Percentiles rank a stretch among this genome's conserved stretches.
Evolutionary conservation across 1,284 basidiomycete genomes (phyloP).

Genomic region (Apiotrichum gamsii): DNA sequence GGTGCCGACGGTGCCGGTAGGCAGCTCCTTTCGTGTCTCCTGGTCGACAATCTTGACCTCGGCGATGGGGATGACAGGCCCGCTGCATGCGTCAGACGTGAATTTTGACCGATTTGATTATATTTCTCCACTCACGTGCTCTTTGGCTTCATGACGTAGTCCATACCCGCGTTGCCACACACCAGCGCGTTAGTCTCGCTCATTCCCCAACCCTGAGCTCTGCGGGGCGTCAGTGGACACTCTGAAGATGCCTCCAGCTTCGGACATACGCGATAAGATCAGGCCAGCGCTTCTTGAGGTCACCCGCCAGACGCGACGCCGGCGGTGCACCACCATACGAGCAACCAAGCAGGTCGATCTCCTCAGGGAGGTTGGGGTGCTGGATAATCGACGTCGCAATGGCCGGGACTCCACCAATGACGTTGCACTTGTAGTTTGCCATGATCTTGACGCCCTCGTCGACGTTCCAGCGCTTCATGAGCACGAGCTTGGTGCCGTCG

Average conservation of each 20-base stretch:
- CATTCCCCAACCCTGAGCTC: slow-evolving; percentile 38
- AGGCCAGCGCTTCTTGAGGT: slow-evolving; percentile 30
- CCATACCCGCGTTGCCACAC: slow-evolving; percentile 28
- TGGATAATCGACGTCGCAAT: slow-evolving; percentile 36
- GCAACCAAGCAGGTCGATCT: slow-evolving; percentile 26
- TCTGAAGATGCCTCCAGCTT: too few relatives aligned
- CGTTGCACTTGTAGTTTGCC: slow-evolving; percentile 26
- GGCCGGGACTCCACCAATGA: slow-evolving; percentile 41
- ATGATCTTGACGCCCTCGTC: slow-evolving; percentile 31
- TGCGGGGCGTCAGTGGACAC: not conserved
- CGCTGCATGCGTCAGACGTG: too few relatives aligned
- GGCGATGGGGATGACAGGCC: slow-evolving; percentile 31
- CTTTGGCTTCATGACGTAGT: slow-evolving; percentile 26
- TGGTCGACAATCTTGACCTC: slow-evolving; percentile 36
- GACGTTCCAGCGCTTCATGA: slow-evolving; percentile 35
- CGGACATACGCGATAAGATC: slow-evolving; percentile 11
- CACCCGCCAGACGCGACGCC: slow-evolving; percentile 28
- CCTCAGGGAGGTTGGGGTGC: slow-evolving; percentile 22
- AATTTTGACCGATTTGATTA: too few relatives aligned
- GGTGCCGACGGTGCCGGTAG: slow-evolving; percentile 24
- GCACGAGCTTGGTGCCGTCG: slow-evolving; percentile 35
- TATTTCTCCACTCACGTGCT: not conserved
- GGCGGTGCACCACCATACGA: slow-evolving; percentile 42
- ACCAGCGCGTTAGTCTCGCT: slow-evolving; percentile 43
- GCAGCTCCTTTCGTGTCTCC: slow-evolving; percentile 17